Conservation (phyloP, 2,329 filamentous ascomycete species). For the Paracoccidioides brasiliensis region DNA sequence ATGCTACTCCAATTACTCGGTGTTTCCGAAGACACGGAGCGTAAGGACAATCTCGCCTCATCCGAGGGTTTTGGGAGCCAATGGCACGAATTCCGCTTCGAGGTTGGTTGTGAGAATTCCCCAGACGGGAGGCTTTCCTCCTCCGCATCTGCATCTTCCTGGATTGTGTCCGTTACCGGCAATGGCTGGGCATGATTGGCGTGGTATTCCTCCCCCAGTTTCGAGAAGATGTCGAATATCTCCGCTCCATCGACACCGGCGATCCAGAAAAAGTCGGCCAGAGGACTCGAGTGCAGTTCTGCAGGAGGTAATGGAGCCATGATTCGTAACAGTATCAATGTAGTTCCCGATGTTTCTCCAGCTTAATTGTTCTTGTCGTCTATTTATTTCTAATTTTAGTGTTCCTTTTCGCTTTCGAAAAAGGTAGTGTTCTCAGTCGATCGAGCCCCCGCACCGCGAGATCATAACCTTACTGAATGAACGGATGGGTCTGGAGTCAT, state of each 20-base stretch:
- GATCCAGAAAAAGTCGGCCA: constrained; percentile 57
- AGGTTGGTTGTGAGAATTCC: constrained; percentile 30
- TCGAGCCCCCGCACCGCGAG: constrained; percentile 6
- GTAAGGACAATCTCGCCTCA: constrained; percentile 30
- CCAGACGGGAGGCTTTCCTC: constrained; percentile 22
- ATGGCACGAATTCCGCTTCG: constrained; percentile 30
- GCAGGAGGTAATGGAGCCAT: constrained; percentile 23
- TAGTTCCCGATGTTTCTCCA: not conserved
- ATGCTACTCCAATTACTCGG: constrained; percentile 52
- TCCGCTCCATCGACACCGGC: constrained; percentile 36
- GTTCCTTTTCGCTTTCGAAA: not conserved
- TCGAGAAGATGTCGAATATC: constrained; percentile 32
- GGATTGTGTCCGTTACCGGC: constrained; percentile 44
- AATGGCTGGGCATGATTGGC: constrained; percentile 22
- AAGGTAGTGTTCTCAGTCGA: not conserved
- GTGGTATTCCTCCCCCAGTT: constrained; percentile 31
- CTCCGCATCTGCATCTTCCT: constrained; percentile 46
- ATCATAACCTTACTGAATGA: constrained; percentile 5
- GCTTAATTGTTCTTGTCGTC: not conserved
- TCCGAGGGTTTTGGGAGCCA: constrained; percentile 23
- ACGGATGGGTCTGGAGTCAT: not conserved
- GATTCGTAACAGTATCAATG: constrained; percentile 3
- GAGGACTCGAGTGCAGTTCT: constrained; percentile 38
- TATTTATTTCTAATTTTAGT: not conserved
- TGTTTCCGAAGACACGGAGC: constrained; percentile 40